Conservation (phyloP, 495 filamentous ascomycete genomes). For the Neurospora pannonica region DNA sequence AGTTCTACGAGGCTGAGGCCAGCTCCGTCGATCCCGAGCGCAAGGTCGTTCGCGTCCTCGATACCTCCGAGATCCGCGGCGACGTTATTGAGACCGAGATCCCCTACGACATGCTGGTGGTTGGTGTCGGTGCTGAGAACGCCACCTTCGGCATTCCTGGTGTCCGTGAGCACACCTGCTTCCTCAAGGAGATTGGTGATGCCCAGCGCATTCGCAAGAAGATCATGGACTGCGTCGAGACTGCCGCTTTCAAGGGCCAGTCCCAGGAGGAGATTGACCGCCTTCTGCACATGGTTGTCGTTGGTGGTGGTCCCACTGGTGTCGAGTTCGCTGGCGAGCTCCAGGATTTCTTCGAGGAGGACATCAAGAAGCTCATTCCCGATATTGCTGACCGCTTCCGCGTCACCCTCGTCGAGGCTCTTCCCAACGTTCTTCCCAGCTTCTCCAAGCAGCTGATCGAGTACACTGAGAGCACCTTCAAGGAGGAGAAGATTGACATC, state of each 20-base stretch:
- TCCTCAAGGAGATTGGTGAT: constrained; percentile 95
- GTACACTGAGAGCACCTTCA: constrained; percentile 97
- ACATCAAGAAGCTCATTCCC: constrained; percentile 95
- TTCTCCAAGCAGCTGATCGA: constrained; percentile 99
- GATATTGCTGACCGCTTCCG: constrained; percentile 91
- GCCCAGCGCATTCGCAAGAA: constrained; percentile 92
- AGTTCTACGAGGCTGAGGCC: constrained; percentile 97
- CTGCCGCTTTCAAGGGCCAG: constrained; percentile 96
- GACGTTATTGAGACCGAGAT: constrained; percentile 76
- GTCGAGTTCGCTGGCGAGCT: constrained; percentile 98
- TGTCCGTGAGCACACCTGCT: constrained; percentile 90
- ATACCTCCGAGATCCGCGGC: constrained; percentile 89
- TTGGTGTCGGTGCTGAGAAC: constrained; percentile 95
- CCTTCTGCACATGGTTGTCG: constrained; percentile 97
- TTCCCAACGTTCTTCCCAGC: constrained; percentile 96
- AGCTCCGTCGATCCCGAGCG: constrained; percentile 92
- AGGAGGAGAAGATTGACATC: constrained; percentile 95
- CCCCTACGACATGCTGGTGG: constrained; percentile 94
- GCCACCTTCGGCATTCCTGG: constrained; percentile 97
- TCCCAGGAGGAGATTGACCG: constrained; percentile 81
- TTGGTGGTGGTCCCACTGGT: constrained; percentile 94
- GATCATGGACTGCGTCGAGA: constrained; percentile 99
- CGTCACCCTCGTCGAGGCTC: constrained; percentile 93
- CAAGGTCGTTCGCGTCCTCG: constrained; percentile 78
- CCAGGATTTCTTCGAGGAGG: constrained; percentile 96